Percentiles rank a stretch among this genome's conserved stretches.
These are phyloP conservation scores for Komagataella mondaviorum DNA, from an alignment of 805 yeast genomes.

Conservation along the genomic window DNA sequence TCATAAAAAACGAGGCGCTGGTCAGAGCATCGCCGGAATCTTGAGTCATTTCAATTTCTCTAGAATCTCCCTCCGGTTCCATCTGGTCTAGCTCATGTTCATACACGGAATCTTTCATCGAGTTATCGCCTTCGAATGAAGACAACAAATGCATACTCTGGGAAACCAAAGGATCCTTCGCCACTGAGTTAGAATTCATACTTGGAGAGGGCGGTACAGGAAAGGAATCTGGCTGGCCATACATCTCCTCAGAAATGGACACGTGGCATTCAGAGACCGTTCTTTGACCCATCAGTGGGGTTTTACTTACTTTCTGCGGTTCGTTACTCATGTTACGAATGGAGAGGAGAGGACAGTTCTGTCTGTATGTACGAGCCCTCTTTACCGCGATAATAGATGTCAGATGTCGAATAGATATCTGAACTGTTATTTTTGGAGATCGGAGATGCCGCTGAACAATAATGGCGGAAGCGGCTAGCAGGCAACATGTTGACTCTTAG, in stretches of 20 bases:
- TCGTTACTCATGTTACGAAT: neutral
- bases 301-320: neutral
- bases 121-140: conserved; percentile 6
- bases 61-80: neutral
- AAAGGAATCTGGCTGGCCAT: neutral
- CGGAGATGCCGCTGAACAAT: too few relatives aligned
- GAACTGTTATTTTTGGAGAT: too few relatives aligned
- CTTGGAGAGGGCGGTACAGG: neutral
- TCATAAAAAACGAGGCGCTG: neutral
- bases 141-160: conserved; percentile 4
- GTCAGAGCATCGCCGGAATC: neutral
- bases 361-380: neutral
- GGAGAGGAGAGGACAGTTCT: neutral
- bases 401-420: neutral
- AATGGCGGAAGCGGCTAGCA: too few relatives aligned
- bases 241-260: neutral
- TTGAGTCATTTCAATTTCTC: neutral
- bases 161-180: neutral
- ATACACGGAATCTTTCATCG: neutral
- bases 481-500: too few relatives aligned
- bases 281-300: neutral
- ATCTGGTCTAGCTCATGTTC: neutral
- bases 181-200: neutral
- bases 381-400: neutral
- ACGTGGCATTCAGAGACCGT: neutral